These are phyloP conservation scores for Brassica nigra DNA, from an alignment of 345 rosid genomes.

Conservation along the genomic window DNA sequence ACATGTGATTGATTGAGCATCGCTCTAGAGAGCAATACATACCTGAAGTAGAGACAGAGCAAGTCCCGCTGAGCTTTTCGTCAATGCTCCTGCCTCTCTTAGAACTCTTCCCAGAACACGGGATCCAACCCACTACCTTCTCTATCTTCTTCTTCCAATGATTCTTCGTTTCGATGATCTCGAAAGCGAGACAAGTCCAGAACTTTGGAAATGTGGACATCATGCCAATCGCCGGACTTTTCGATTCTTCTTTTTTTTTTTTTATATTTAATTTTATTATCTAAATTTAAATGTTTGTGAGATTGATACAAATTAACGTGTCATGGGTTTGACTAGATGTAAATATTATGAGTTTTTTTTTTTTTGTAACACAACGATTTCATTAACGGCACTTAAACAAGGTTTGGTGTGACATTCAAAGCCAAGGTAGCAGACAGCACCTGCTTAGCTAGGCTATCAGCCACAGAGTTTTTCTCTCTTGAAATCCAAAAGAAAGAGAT, in stretches of 20 bases:
- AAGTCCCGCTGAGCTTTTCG: constrained; percentile 45
- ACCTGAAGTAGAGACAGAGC: constrained; percentile 50
- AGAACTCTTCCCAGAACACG: constrained; percentile 59
- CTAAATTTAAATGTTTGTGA: not conserved
- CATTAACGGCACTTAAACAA: too few species aligned
- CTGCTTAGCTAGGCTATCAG: too few species aligned
- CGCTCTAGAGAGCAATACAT: not conserved
- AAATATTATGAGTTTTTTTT: too few species aligned
- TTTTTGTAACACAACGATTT: too few species aligned
- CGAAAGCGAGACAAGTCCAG: constrained; percentile 23
- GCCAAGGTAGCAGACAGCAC: too few species aligned
- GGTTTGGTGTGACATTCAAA: too few species aligned
- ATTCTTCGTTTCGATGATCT: constrained; percentile 31
- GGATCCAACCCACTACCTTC: constrained; percentile 67
- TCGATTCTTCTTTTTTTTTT: not conserved
- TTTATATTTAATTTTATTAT: not conserved
- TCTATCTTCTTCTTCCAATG: constrained; percentile 6
- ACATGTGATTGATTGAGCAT: not conserved
- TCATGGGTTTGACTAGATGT: constrained; percentile 18
- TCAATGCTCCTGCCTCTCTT: constrained; percentile 44
- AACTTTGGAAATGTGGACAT: constrained; percentile 30
- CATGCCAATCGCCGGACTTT: constrained; percentile 35
- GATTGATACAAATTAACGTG: constrained; percentile 3
- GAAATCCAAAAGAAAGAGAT: too few species aligned
- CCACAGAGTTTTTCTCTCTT: too few species aligned